Base-by-base conservation (phyloP, 2,329 filamentous ascomycete species). In the Curvularia eragrostidis region DNA sequence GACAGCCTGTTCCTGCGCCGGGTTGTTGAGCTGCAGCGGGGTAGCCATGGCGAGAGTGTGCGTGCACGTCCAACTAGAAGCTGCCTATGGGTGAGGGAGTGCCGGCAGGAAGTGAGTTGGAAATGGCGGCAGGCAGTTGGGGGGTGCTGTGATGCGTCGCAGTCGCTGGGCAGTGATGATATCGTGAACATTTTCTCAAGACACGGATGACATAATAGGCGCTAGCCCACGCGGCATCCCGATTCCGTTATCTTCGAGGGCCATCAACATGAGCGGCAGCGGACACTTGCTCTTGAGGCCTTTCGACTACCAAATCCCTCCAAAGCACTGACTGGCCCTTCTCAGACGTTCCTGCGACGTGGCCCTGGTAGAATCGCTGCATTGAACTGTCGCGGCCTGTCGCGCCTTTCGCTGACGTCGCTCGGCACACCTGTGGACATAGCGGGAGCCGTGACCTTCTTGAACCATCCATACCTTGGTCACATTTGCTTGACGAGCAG, bases 1-100 rank as follows among this genome's bases (percentile, higher is more conserved):
- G 49, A 75, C 56, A 56, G 72, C 70, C 56, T 71, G 60, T 65
- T 75, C 64, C 64, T 73, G 67, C 61, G 72, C 69, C 56, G 63
- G 68, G 50, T 69, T 69, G 67, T 71, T 62, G 41, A 43, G 41
- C 58, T 73, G 74, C 67, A 77, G 69, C 60, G 57, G 62, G 68
- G 62, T 65, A 57, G 65, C 66, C 64, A 66, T 61, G 65, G 62
- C 43, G 61, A 64, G 60, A 64, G 47, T 44, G 38, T 54, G 36
- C 32, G 44, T 47, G 48, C 47, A 51, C 19, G 42, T 43, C 32
- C 24, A 39, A 44, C 42, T 34, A 52, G 47, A 47, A 48, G 34
- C 52, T 66, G 43, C 61, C 56, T 32, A 41, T 21, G n/a, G 21
- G 21, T 52, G 38, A 51, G 47, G 42, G 54, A 48, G 51, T 34